Percentiles rank a stretch among this genome's conserved stretches.
These are phyloP conservation scores for Hysterangium stoloniferum DNA, from an alignment of 768 basidiomycete species.

Conservation along the genomic window DNA sequence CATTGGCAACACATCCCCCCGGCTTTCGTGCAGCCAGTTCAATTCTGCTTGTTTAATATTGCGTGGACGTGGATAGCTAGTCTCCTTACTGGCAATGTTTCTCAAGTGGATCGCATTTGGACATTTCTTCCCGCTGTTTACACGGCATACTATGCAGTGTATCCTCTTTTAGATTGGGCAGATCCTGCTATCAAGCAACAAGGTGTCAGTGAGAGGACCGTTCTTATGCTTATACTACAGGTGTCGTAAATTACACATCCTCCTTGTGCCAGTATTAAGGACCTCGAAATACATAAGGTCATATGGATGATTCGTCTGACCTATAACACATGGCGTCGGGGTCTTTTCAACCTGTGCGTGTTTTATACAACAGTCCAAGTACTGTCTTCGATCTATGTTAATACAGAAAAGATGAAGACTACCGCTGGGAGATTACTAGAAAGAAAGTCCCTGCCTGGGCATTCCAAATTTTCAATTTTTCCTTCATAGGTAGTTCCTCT, in stretches of 20 bases:
- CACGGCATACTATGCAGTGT: constrained; percentile 71
- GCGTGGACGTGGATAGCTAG: constrained; percentile 48
- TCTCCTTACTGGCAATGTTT: constrained; percentile 68
- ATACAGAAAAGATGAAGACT: constrained; percentile 75
- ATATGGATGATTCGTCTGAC: constrained; percentile 65
- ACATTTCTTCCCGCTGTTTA: constrained; percentile 77
- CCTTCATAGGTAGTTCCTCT: constrained; percentile 52
- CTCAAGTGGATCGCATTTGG: constrained; percentile 80
- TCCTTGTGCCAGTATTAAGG: constrained; percentile 52
- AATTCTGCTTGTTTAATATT: constrained; percentile 48
- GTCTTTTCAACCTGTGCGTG: constrained; percentile 64
- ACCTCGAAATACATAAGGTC: constrained; percentile 21
- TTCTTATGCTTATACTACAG: constrained; percentile 66
- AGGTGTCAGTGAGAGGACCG: constrained; percentile 63
- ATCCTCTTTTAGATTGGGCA: constrained; percentile 48
- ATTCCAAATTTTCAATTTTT: constrained; percentile 58
- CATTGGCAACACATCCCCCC: constrained; percentile 10
- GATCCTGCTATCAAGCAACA: constrained; percentile 22
- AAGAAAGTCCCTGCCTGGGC: constrained; percentile 42
- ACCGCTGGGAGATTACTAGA: constrained; percentile 81
- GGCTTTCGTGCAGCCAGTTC: constrained; percentile 32
- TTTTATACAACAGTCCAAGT: neutral
- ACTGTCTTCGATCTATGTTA: constrained; percentile 1
- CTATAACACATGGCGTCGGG: constrained; percentile 80
- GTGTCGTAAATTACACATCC: constrained; percentile 59